phyloP scores from a whole-genome alignment of 139 green algal genomes.

The Picochlorum sp. region DNA sequence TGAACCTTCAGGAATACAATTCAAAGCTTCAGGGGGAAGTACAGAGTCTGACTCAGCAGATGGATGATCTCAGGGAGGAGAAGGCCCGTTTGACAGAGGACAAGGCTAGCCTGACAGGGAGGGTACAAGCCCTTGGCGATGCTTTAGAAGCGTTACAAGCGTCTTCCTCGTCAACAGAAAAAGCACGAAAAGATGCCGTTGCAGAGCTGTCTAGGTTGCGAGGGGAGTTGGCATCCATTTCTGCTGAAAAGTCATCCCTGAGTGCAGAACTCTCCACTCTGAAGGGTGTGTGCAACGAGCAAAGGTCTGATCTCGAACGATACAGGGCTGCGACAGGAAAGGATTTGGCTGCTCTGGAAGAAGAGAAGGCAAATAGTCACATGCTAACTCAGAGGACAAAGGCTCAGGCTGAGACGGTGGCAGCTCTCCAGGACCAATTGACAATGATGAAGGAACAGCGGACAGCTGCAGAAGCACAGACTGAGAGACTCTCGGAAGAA shows the following conservation, averaged over 20 bases:
- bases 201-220: conserved; percentile 23
- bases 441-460: conserved; percentile 23
- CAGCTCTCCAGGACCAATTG: conserved; percentile 25
- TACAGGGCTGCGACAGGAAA: conserved; percentile 36
- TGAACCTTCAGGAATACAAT: conserved; percentile 33
- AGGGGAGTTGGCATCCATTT: conserved; percentile 12
- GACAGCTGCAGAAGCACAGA: conserved; percentile 20
- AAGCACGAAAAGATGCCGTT: conserved; percentile 6
- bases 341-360: conserved; percentile 34
- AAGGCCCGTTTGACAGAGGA: conserved; percentile 20
- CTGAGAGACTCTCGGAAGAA: conserved; percentile 24
- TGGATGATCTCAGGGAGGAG: conserved; percentile 11
- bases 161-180: conserved; percentile 6
- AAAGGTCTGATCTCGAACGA: conserved; percentile 14
- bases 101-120: conserved; percentile 12
- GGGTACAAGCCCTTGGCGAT: conserved; percentile 13
- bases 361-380: conserved; percentile 18
- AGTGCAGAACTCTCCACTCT: conserved; percentile 11
- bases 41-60: not conserved
- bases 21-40: conserved; percentile 24
- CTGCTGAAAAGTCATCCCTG: conserved; percentile 7
- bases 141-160: conserved; percentile 6
- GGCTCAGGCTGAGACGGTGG: conserved; percentile 29
- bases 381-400: conserved; percentile 22
- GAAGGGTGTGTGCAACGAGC: conserved; percentile 13